Conservation (phyloP, 164 flowering plant species). For the Kalanchoe fedtschenkoi region DNA sequence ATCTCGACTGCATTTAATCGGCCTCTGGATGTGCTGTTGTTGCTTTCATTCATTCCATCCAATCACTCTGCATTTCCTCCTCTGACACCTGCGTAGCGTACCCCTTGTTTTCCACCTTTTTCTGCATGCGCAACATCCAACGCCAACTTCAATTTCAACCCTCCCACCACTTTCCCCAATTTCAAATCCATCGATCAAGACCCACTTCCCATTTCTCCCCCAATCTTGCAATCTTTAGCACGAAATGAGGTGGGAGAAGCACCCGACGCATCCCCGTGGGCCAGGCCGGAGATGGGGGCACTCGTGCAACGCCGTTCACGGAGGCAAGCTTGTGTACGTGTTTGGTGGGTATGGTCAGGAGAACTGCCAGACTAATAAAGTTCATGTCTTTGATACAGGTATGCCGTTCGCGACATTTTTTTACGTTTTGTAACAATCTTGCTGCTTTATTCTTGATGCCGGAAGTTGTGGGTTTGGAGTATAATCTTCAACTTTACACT, state of each 20-base stretch:
- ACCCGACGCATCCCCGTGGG: slow-evolving; percentile 21
- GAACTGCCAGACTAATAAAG: slow-evolving; percentile 80
- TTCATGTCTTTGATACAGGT: slow-evolving; percentile 87
- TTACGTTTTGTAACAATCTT: too few relatives aligned
- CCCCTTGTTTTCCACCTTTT: not conserved
- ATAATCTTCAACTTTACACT: too few relatives aligned
- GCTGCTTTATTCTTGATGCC: not conserved
- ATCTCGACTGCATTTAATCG: not conserved
- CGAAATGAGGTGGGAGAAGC: slow-evolving; percentile 55
- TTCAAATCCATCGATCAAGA: not conserved
- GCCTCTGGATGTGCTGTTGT: not conserved
- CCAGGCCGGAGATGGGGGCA: slow-evolving; percentile 98
- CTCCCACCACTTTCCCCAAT: not conserved
- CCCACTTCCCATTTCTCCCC: not conserved
- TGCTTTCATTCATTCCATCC: not conserved
- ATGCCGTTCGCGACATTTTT: slow-evolving; percentile 1
- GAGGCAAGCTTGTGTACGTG: slow-evolving; percentile 71
- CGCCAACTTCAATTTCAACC: not conserved
- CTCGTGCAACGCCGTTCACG: slow-evolving; percentile 79
- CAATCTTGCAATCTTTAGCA: not conserved
- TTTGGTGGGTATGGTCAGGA: slow-evolving; percentile 88
- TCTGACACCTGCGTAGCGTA: not conserved
- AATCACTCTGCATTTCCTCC: not conserved
- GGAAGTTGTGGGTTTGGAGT: not conserved
- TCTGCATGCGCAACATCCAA: not conserved